phyloP scores from a whole-genome alignment of 1,284 basidiomycete genomes.

The Cutaneotrichosporon cavernicola region DNA sequence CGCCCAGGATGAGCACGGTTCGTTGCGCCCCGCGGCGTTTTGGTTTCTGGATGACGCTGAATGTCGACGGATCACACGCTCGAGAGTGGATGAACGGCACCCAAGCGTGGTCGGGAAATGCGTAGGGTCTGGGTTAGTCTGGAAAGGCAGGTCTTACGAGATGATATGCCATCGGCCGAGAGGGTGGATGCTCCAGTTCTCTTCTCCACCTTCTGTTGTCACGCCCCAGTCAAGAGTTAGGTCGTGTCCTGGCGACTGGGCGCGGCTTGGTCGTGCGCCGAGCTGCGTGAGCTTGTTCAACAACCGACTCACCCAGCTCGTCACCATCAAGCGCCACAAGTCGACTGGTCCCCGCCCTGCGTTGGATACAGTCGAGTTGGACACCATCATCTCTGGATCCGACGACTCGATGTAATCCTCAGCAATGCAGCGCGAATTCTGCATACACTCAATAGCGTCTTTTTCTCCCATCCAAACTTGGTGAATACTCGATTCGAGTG shows the following conservation, averaged over 20 bases:
- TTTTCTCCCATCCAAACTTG: constrained; percentile 17
- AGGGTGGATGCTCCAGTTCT: constrained; percentile 13
- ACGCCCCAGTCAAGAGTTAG: constrained; percentile 3
- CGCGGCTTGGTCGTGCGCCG: background rate
- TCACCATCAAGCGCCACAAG: constrained; percentile 10
- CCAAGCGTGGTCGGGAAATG: constrained; percentile 22
- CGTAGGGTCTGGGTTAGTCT: constrained; percentile 20
- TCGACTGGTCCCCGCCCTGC: background rate
- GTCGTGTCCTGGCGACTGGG: background rate
- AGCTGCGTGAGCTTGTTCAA: background rate
- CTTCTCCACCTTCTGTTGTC: background rate
- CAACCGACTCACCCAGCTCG: constrained; percentile 5
- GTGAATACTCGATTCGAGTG: background rate
- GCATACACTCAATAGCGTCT: constrained; percentile 13
- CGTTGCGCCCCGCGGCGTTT: background rate
- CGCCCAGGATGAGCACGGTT: constrained; percentile 10
- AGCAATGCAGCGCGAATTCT: constrained; percentile 15
- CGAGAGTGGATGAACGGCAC: background rate
- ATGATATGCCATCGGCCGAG: constrained; percentile 13
- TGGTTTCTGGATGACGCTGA: background rate
- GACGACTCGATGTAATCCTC: constrained; percentile 4
- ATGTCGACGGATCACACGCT: background rate
- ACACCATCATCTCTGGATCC: background rate
- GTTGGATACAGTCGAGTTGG: background rate
- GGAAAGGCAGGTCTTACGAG: background rate